These are phyloP conservation scores for Pseudogymnoascus verrucosus DNA, from an alignment of 2,329 filamentous ascomycete genomes.

Conservation along the genomic window DNA sequence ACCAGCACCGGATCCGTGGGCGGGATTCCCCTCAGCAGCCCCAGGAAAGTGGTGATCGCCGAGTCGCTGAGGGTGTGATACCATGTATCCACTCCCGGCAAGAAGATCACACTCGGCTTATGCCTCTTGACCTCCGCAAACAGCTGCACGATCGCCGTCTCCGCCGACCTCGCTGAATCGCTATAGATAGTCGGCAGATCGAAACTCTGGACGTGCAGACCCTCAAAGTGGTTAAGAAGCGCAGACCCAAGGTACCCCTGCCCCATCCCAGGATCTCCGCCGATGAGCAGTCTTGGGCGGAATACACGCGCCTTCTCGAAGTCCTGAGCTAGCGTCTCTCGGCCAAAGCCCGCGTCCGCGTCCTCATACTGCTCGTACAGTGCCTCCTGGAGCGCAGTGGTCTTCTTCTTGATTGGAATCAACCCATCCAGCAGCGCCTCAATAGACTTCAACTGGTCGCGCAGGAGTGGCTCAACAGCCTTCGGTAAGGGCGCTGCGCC, in stretches of 20 bases:
- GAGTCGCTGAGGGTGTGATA: slow-evolving; percentile 53
- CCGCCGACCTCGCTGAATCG: slow-evolving; percentile 61
- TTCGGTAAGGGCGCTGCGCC: slow-evolving; percentile 74
- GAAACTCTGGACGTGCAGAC: slow-evolving; percentile 89
- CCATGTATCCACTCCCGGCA: slow-evolving; percentile 86
- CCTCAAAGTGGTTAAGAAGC: slow-evolving; percentile 83
- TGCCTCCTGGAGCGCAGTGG: slow-evolving; percentile 87
- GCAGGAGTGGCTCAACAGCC: slow-evolving; percentile 72
- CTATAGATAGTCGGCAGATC: slow-evolving; percentile 81
- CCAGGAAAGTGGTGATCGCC: slow-evolving; percentile 72
- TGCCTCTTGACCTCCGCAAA: slow-evolving; percentile 91
- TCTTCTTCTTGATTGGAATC: slow-evolving; percentile 75
- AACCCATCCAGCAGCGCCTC: slow-evolving; percentile 62
- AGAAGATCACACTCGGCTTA: slow-evolving; percentile 92
- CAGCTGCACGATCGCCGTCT: slow-evolving; percentile 81
- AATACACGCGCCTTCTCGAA: slow-evolving; percentile 87
- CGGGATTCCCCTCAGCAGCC: slow-evolving; percentile 73
- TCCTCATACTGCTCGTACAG: slow-evolving; percentile 83
- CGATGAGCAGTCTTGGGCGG: slow-evolving; percentile 76
- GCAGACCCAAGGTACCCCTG: slow-evolving; percentile 83
- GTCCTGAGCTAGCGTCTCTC: slow-evolving; percentile 65
- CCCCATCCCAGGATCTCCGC: slow-evolving; percentile 82
- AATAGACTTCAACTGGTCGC: slow-evolving; percentile 62
- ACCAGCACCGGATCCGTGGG: slow-evolving; percentile 85
- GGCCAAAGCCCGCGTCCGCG: slow-evolving; percentile 72